Conservation (phyloP, 768 basidiomycete species). For the Mycena galopus region DNA sequence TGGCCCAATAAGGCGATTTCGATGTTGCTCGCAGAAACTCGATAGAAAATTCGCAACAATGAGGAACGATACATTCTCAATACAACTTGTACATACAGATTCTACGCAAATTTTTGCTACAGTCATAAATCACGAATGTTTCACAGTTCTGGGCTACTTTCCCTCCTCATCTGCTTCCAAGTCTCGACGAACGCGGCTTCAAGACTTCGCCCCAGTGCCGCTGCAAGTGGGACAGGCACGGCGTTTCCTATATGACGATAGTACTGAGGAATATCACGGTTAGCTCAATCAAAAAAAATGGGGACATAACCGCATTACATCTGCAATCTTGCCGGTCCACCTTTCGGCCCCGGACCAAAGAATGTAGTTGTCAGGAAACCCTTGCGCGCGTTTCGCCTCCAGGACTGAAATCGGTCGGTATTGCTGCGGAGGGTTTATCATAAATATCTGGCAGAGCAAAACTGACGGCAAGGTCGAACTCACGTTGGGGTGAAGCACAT, state of each 20-base stretch:
- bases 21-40: too few relatives aligned
- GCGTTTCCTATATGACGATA: constrained; percentile 85
- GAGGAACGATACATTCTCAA: too few relatives aligned
- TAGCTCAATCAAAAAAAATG: too few relatives aligned
- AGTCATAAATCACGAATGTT: background rate
- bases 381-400: constrained; percentile 82
- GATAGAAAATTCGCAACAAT: too few relatives aligned
- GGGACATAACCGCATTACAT: too few relatives aligned
- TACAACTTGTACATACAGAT: too few relatives aligned
- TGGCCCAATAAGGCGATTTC: background rate
- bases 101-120: background rate
- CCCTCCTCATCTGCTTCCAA: background rate
- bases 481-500: constrained; percentile 58
- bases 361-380: constrained; percentile 80
- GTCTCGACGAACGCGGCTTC: constrained; percentile 16
- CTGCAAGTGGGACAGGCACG: constrained; percentile 78
- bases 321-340: constrained; percentile 53
- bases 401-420: constrained; percentile 75
- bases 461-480: background rate
- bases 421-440: constrained; percentile 63
- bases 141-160: background rate
- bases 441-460: too few relatives aligned
- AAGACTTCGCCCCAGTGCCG: constrained; percentile 62
- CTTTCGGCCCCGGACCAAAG: constrained; percentile 64
- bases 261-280: constrained; percentile 63